phyloP scores from a whole-genome alignment of 2,329 filamentous ascomycete species.

The Westerdykella ornata region DNA sequence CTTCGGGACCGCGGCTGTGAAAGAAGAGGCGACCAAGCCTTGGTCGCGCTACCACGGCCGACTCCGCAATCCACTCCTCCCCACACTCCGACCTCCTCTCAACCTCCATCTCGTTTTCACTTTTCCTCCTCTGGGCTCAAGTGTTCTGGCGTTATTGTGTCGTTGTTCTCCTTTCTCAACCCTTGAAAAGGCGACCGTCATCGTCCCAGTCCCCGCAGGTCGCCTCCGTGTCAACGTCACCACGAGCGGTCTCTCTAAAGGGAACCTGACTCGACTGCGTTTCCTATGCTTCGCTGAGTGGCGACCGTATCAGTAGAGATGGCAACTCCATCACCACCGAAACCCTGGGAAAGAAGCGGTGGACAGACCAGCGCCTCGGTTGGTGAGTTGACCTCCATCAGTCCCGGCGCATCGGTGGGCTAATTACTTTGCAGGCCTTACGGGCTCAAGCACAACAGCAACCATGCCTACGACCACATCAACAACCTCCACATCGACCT shows the following conservation, averaged over 20 bases:
- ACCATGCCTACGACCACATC: constrained; percentile 42
- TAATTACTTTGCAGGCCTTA: constrained; percentile 28
- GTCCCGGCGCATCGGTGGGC: constrained; percentile 6
- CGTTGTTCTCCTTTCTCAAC: not conserved
- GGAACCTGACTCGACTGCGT: not conserved
- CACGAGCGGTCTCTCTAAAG: not conserved
- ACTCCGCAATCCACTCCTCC: not conserved
- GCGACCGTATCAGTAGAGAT: constrained; percentile 34
- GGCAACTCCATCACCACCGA: constrained; percentile 73
- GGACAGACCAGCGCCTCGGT: constrained; percentile 43
- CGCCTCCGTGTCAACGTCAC: constrained; percentile 1
- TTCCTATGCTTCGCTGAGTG: constrained; percentile 16
- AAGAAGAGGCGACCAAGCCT: not conserved
- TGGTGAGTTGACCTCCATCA: constrained; percentile 23
- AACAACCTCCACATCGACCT: constrained; percentile 38
- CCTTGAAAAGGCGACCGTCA: constrained; percentile 8
- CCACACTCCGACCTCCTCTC: not conserved
- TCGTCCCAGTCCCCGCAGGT: constrained; percentile 8
- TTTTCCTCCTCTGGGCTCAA: not conserved
- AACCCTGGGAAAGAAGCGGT: constrained; percentile 88
- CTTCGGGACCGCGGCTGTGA: not conserved
- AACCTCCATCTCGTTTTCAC: not conserved
- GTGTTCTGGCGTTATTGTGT: not conserved
- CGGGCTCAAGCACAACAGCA: constrained; percentile 28
- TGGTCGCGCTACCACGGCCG: not conserved